Evolutionary conservation across 2,329 filamentous ascomycete species (phyloP).

Genomic region (Malbranchea zuffiana): DNA sequence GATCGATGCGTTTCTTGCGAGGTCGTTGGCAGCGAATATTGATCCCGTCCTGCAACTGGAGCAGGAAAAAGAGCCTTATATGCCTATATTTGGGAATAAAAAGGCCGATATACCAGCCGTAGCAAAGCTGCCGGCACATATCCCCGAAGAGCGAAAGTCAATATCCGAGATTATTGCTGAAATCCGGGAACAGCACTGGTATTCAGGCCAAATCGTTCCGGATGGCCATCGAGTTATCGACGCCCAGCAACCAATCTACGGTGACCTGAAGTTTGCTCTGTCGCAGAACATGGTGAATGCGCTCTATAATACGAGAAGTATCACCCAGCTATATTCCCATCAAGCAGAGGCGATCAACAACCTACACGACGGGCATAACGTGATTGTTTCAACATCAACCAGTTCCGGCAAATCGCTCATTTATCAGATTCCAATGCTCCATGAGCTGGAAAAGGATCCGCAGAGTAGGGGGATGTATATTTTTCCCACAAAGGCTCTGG

Average conservation of each 20-base stretch:
- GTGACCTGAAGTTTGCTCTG: conserved; percentile 71
- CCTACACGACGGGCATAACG: conserved; percentile 67
- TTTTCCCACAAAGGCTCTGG: conserved; percentile 91
- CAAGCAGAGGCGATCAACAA: conserved; percentile 90
- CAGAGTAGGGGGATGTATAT: conserved; percentile 88
- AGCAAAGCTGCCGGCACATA: conserved; percentile 52
- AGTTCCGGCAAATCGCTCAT: conserved; percentile 97
- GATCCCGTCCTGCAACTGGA: conserved; percentile 60
- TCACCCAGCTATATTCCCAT: conserved; percentile 78
- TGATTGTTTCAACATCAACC: conserved; percentile 89
- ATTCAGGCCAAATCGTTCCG: conserved; percentile 82
- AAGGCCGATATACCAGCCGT: conserved; percentile 30
- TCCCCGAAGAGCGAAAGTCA: conserved; percentile 67
- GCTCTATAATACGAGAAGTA: conserved; percentile 80
- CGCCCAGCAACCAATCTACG: conserved; percentile 67
- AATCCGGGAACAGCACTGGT: conserved; percentile 74
- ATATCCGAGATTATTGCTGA: conserved; percentile 79
- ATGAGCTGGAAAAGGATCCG: conserved; percentile 68
- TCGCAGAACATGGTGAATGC: conserved; percentile 94
- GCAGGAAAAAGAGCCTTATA: conserved; percentile 46
- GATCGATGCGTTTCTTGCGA: conserved; percentile 64
- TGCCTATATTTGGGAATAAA: conserved; percentile 48
- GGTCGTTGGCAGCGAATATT: conserved; percentile 51
- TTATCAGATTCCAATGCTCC: conserved; percentile 85
- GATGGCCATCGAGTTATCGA: conserved; percentile 88